Evolutionary conservation across 192 early-diverging fungal species (phyloP), one percentile per base, ranked within the genome.

Genomic region (Spinellus fusiger): DNA sequence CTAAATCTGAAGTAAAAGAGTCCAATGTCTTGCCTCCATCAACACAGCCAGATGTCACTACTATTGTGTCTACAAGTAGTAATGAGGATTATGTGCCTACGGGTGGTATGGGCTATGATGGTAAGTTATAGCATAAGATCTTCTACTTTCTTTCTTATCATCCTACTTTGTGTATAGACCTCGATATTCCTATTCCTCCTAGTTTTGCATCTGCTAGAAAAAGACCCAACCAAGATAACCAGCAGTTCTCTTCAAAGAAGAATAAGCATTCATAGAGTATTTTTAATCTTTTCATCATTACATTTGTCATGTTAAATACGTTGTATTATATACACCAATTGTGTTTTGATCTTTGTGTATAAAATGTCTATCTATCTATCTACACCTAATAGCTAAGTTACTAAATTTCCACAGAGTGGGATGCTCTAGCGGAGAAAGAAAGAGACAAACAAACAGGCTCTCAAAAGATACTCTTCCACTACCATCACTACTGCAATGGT

Each of bases 171-270:
- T 33, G 26, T 29, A 23, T 65, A 33, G 55, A 65, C 28, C 32
- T 65, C 33, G 55, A 52, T 12, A 58, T 65, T 31, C 64, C 64
- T 46, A 20, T 59, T 27, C 57, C 57, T 18, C 48, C 57, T 25
- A 38, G 64, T 48, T 51, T 65, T 49, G 31, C 47, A 37, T 26
- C 55, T 18, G 8, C 40, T 5, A 40, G 26, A 16, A 53, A 53
- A n/a, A 23, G 51, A 15, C 26, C 12, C 16, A 23, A n/a, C n/a
- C 27, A 53, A 15, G 28, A 53, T 13, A 10, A 15, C n/a, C 27
- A 53, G 10, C 12, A 44, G 18, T 2, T 2, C 10, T 3, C 2
- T 44, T 12, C 3, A 3, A 3, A 44, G 3, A 12, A 44, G 1
- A 44, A 44, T 12, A 44, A 44, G 40, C 13, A 10, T n/a, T 18